phyloP scores from a whole-genome alignment of 768 basidiomycete species.

The Multifurca ochricompacta region DNA sequence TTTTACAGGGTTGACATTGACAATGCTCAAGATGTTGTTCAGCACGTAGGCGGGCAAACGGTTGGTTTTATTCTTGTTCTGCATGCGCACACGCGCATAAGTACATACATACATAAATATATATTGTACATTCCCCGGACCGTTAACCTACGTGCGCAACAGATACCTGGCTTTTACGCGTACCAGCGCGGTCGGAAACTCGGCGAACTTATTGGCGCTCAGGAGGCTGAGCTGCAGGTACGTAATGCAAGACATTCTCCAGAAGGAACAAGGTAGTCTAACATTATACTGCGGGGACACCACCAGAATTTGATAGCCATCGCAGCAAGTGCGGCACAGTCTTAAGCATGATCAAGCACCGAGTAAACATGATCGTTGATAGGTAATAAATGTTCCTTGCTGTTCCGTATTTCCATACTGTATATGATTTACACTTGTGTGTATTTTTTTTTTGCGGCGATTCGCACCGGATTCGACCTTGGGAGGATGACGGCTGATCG shows the following conservation, averaged over 20 bases:
- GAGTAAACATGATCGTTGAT: background rate
- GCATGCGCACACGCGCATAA: background rate
- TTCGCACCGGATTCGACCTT: background rate
- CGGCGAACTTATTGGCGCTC: slow-evolving; percentile 7
- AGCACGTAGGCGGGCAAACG: slow-evolving; percentile 11
- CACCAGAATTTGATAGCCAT: background rate
- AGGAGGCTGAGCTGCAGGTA: slow-evolving; percentile 5
- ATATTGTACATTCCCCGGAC: background rate
- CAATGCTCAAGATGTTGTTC: slow-evolving; percentile 4
- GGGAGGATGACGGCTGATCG: background rate
- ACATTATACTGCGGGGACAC: background rate
- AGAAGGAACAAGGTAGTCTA: background rate
- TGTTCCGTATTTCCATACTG: background rate
- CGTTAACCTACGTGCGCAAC: background rate
- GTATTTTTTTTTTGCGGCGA: background rate
- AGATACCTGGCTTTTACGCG: slow-evolving; percentile 19
- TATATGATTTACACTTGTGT: background rate
- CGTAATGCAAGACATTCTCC: background rate
- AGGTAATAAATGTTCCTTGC: background rate
- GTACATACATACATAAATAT: background rate
- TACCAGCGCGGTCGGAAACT: slow-evolving; percentile 9
- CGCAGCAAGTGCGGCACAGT: slow-evolving; percentile 1
- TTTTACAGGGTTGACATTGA: slow-evolving; percentile 18
- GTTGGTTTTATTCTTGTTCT: background rate
- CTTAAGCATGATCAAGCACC: background rate